Base-by-base conservation (phyloP, 1,139 yeast genomes). In the Dujonia santamariae region DNA sequence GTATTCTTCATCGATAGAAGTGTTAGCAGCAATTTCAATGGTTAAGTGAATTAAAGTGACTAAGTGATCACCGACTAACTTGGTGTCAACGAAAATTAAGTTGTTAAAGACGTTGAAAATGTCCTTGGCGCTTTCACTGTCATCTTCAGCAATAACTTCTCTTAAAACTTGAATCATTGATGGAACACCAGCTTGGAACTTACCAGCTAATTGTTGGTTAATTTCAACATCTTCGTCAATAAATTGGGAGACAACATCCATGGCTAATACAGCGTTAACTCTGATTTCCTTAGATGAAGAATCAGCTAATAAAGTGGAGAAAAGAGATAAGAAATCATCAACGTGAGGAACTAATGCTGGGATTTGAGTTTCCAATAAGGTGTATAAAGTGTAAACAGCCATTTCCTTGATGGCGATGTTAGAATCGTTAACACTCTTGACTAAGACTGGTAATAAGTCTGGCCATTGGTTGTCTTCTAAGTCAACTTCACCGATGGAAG, bases 101-200 rank as follows among this genome's bases (percentile, higher is more conserved):
- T 85, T 80, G 64, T 84, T 86, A 67, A 92, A 82, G 32, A 87
- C 85, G 57, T 85, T 90, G 68, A 90, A 92, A 30, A 88, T 77
- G 46, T 80, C 79, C 60, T 75, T 79, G 34, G 90, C 84, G 44
- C 77, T 71, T 44, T 78, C 88, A 26, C 76, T 66, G 51, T 92
- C 97, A 48, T 78, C 84, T 30, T 75, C 72, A 35, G 73, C 62
- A 39, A 92, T 75, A 31, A 84, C 83, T 51, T 81, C 85, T 56
- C 81, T 80, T 56, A 92, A 75, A 20, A 90, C 95, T 34, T 77
- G 75, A 38, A 92, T 85, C 80, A 90, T 83, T 19, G 78, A 66
- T 34, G 97, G 96, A 36, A 92, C 73, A 37, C 85, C 64, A 34
- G 73, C 65, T 51, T 78, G 73, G 68, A 85, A 88, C 47, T 75